Evolutionary conservation across 1,139 yeast genomes (phyloP).

Genomic region (Pichia sp.): DNA sequence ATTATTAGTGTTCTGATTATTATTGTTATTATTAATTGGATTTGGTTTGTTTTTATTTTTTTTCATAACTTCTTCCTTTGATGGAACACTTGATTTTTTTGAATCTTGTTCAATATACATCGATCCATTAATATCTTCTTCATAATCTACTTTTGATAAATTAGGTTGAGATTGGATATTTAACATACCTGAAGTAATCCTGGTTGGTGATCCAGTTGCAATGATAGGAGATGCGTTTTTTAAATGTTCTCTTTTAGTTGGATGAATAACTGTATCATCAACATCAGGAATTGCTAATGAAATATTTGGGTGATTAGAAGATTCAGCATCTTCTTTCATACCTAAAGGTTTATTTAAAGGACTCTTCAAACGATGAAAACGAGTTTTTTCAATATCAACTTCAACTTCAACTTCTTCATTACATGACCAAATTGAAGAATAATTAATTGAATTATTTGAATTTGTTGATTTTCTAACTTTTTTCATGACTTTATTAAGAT

Average conservation of each 20-base stretch:
- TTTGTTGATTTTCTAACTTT: constrained; percentile 14
- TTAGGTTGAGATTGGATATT: constrained; percentile 26
- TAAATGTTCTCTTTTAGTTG: constrained; percentile 22
- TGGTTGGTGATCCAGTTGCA: constrained; percentile 33
- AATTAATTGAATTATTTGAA: not conserved
- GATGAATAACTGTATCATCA: constrained; percentile 24
- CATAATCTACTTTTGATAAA: constrained; percentile 26
- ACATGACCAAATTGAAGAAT: constrained; percentile 19
- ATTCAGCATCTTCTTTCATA: constrained; percentile 6
- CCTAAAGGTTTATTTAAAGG: constrained; percentile 12
- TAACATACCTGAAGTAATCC: constrained; percentile 72
- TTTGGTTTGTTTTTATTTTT: not conserved
- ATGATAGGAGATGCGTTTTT: constrained; percentile 28
- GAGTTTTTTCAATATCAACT: not conserved
- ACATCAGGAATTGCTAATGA: constrained; percentile 23
- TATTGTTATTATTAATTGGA: not conserved
- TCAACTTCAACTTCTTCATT: not conserved
- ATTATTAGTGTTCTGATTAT: not conserved
- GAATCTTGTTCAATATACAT: constrained; percentile 7
- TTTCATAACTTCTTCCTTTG: constrained; percentile 22
- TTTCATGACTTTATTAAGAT: constrained; percentile 21
- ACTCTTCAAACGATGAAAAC: not conserved
- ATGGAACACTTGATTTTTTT: constrained; percentile 25
- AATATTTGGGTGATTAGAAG: constrained; percentile 10
- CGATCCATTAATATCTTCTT: constrained; percentile 14